Evolutionary conservation across 2,329 filamentous ascomycete species (phyloP), one percentile per base, ranked within the genome.

Genomic region (Hypoxylon sp.): DNA sequence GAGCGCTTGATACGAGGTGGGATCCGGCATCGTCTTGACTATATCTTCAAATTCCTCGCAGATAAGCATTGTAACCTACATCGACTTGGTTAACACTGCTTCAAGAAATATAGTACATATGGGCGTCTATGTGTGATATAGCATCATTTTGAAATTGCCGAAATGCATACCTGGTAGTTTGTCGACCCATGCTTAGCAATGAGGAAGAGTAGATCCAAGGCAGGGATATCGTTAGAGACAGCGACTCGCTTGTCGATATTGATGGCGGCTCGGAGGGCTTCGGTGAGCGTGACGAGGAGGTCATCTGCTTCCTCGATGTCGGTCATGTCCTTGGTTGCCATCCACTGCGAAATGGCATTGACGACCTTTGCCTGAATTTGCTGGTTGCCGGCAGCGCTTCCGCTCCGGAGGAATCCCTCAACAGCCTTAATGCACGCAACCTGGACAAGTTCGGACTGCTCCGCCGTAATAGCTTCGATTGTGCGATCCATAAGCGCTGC

Each of bases 21-120:
- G 80, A 20, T 89, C 87, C 1, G 91, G 82, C 62, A 97, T 86
- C 1, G 83, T 85, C 52, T 85, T 83, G 4, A 94, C 91, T 60
- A 97, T 89, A 44, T 96, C 93, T 77, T 98, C 95, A 74, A 99
- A 97, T 0, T 93, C 90, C 78, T 99, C 96, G 33, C 88, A 91
- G 22, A 98, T 91, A 53, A 97, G 83, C 81, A 94, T 90, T 0
- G 91, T 93, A 48, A 97, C 87, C 73, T 75, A 57, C 42, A 51
- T 22, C 16, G 11, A 11, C 57, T 14, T 4, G 12, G 40, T 68
- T 64, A 71, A 65, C 48, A 56, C 4, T 33, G 6, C 40, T n/a
- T 32, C 9, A 5, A 14, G 11, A 26, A 36, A 26, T 7, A 26
- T 36, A n/a, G 14, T 32, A 28, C 16, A 24, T 7, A 28, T 11